A percentile compares a stretch with the other conserved stretches of the same genome.
Conservation (phyloP, 495 filamentous ascomycete genomes). For the Tuber calosporum region DNA sequence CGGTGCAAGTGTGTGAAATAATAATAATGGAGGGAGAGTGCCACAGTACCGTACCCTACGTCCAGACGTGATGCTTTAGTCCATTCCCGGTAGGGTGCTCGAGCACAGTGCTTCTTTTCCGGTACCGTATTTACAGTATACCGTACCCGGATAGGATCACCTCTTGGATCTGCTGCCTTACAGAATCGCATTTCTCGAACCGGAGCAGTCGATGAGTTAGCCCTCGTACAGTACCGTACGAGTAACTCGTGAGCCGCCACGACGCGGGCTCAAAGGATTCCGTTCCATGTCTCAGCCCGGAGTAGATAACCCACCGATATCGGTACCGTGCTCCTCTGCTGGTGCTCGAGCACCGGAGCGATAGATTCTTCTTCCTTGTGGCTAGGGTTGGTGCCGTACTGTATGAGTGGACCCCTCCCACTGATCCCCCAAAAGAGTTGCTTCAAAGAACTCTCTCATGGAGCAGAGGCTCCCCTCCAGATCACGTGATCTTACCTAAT, state of each 20-base stretch:
- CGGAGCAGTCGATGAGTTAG: too few species aligned
- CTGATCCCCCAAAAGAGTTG: background rate
- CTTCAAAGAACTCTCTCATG: background rate
- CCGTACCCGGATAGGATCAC: background rate
- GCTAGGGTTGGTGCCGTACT: background rate
- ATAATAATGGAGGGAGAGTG: background rate
- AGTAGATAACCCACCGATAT: background rate
- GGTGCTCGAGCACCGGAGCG: background rate
- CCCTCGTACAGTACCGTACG: background rate
- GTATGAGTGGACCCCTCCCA: background rate
- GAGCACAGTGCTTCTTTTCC: background rate
- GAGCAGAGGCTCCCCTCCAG: background rate
- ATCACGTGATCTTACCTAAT: background rate
- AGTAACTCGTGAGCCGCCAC: background rate
- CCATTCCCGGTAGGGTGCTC: background rate
- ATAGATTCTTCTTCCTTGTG: background rate
- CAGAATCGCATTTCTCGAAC: too few species aligned
- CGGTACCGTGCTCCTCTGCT: background rate
- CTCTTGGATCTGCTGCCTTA: background rate
- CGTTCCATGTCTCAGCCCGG: background rate
- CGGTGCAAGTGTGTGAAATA: background rate
- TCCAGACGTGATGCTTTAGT: background rate
- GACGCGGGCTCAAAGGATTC: background rate
- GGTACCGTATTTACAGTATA: too few species aligned
- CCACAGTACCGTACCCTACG: background rate